Evolutionary conservation across 768 basidiomycete species (phyloP).

Genomic region (Suillus subaureus): DNA sequence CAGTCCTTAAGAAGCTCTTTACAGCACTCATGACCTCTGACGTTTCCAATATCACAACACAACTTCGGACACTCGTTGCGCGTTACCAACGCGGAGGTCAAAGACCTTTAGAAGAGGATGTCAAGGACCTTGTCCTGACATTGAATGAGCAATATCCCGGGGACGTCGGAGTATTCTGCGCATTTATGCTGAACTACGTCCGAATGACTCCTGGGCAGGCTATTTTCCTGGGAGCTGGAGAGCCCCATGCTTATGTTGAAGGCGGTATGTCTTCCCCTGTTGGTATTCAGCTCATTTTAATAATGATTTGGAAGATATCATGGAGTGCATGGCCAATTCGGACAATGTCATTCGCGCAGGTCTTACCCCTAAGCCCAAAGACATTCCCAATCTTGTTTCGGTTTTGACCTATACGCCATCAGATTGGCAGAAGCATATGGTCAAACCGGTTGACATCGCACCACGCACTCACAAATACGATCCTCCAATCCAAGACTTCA

Average conservation of each 20-base stretch:
- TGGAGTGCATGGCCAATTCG: constrained; percentile 99
- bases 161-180: constrained; percentile 93
- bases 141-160: constrained; percentile 80
- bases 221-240: constrained; percentile 93
- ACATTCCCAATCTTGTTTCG: constrained; percentile 85
- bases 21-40: constrained; percentile 84
- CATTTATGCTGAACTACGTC: constrained; percentile 87
- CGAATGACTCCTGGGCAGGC: constrained; percentile 81
- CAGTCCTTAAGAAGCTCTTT: constrained; percentile 76
- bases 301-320: constrained; percentile 68
- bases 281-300: not conserved
- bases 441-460: constrained; percentile 47
- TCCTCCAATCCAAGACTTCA: constrained; percentile 93
- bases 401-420: constrained; percentile 86
- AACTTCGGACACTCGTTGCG: constrained; percentile 58
- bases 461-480: constrained; percentile 66
- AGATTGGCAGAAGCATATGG: constrained; percentile 66
- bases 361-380: constrained; percentile 94
- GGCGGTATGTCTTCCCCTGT: constrained; percentile 62
- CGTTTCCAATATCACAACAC: constrained; percentile 46
- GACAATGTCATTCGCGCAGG: constrained; percentile 99
- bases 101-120: constrained; percentile 43
- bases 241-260: constrained; percentile 94
- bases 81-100: constrained; percentile 58
- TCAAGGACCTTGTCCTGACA: constrained; percentile 63